A percentile compares a stretch with the other conserved stretches of the same genome.
phyloP scores from a whole-genome alignment of 331 rosid species.

The Phaseolus coccineus region DNA sequence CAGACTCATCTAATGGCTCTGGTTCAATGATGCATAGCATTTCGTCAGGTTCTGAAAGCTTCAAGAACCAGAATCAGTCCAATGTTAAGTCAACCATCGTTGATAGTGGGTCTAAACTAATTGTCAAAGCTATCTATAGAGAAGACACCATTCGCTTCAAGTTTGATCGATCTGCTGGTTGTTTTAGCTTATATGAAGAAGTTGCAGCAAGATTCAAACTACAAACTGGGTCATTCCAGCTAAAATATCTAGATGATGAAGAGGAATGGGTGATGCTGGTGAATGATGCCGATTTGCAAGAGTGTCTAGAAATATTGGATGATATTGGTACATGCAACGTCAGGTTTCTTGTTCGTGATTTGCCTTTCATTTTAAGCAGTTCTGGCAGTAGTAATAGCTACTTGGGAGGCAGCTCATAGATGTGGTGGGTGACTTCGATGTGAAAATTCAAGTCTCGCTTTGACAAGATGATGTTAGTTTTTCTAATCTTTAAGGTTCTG shows the following conservation, averaged over 20 bases:
- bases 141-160: constrained; percentile 80
- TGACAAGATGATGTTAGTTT: constrained; percentile 18
- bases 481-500: constrained; percentile 29
- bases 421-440: constrained; percentile 28
- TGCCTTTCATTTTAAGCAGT: constrained; percentile 58
- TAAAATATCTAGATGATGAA: constrained; percentile 84
- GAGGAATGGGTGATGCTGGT: constrained; percentile 90
- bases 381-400: constrained; percentile 70
- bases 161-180: constrained; percentile 66
- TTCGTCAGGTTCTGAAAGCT: constrained; percentile 68
- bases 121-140: constrained; percentile 75
- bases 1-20: constrained; percentile 67
- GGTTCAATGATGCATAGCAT: constrained; percentile 53
- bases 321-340: constrained; percentile 60
- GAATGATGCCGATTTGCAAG: constrained; percentile 72
- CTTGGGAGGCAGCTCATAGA: constrained; percentile 54
- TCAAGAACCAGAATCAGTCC: constrained; percentile 55
- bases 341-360: constrained; percentile 77
- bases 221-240: constrained; percentile 71
- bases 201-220: constrained; percentile 73
- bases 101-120: constrained; percentile 58
- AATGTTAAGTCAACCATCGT: constrained; percentile 50
- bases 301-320: constrained; percentile 75
- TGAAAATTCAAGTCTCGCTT: constrained; percentile 8
- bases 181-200: constrained; percentile 73